Percentiles rank a stretch among this genome's conserved stretches.
phyloP scores from a whole-genome alignment of 73 alveolate genomes.

The Paramecium primaurelia region DNA sequence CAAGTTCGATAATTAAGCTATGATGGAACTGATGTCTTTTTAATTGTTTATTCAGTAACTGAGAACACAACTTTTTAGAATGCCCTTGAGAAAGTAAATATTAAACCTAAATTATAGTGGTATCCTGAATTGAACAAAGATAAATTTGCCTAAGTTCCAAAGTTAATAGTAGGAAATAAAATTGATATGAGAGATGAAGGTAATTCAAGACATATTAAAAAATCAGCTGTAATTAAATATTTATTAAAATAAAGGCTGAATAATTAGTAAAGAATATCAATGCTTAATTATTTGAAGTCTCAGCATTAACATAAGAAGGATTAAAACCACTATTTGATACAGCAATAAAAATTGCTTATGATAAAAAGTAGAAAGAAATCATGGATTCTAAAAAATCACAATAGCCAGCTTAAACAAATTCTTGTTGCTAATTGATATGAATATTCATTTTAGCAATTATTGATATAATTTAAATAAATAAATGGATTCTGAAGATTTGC shows the following conservation, averaged over 20 bases:
- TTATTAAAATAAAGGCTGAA: conserved; percentile 16
- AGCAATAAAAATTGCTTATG: conserved; percentile 37
- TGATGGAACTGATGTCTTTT: conserved; percentile 77
- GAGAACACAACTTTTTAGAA: conserved; percentile 68
- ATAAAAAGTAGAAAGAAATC: neutral
- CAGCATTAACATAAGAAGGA: conserved; percentile 65
- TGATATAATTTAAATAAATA: neutral
- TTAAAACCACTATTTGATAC: conserved; percentile 44
- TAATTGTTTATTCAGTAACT: conserved; percentile 69
- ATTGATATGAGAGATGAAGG: conserved; percentile 65
- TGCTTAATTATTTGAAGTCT: conserved; percentile 28
- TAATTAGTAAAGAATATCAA: neutral
- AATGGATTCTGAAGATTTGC: conserved; percentile 22
- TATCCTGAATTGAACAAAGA: conserved; percentile 67
- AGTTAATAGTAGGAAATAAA: conserved; percentile 74
- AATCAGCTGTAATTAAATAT: conserved; percentile 1
- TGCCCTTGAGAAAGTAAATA: conserved; percentile 62
- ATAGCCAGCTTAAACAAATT: neutral
- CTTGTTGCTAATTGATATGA: conserved; percentile 35
- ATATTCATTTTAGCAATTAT: neutral
- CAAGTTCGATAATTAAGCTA: conserved; percentile 73
- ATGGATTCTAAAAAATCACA: neutral
- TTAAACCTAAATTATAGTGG: conserved; percentile 56
- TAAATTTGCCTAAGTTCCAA: conserved; percentile 62
- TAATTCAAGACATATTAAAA: conserved; percentile 28